Base-by-base conservation (phyloP, 2,329 filamentous ascomycete species). In the Colletotrichum sp. region DNA sequence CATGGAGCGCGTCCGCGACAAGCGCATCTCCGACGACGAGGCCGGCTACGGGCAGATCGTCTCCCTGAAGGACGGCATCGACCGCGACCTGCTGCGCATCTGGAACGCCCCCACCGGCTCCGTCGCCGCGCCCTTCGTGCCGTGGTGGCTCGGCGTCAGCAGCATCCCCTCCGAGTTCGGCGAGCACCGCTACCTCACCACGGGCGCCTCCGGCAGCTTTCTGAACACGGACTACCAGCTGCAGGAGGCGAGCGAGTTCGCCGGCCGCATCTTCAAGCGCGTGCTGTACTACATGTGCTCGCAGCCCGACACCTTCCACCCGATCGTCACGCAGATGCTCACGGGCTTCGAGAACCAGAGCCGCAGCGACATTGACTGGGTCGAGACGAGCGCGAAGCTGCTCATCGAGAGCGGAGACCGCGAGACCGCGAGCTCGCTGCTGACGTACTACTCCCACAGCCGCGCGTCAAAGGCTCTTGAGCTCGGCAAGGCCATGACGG, bases 1-100 rank as follows among this genome's bases (percentile, higher is more conserved):
- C 4, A 87, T 87, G 78, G 83, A 85, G 73, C 78, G 80, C 30
- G 80, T 82, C 16, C 80, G 81, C 52, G 81, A 82, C 66, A 78
- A 64, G 32, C 80, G 81, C 69, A 77, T 81, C 66, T 70, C 79
- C 21, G 80, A 82, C 59, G 81, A 81, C 69, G 75, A 82, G 71
- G 79, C 81, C 15, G 80, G 81, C 18, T 82, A 82, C 76, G 81
- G 81, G 2, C 80, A 82, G 68, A 78, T 82, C 21, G 79, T 81
- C 28, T 79, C 78, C 34, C 76, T 82, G 7, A 76, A 76, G 59
- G 77, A 32, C 9, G 78, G 76, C 49, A 55, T 72, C 24, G 77
- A 80, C 68, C 24, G 79, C 4, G 79, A 81, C 55, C 70, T 81
- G 32, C 72, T 80, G 26, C 79, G 80, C 12, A 67, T 81, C 49